These are phyloP conservation scores for Podospora bellae-mahoneyi DNA, from an alignment of 495 filamentous ascomycete genomes.

Conservation along the genomic window DNA sequence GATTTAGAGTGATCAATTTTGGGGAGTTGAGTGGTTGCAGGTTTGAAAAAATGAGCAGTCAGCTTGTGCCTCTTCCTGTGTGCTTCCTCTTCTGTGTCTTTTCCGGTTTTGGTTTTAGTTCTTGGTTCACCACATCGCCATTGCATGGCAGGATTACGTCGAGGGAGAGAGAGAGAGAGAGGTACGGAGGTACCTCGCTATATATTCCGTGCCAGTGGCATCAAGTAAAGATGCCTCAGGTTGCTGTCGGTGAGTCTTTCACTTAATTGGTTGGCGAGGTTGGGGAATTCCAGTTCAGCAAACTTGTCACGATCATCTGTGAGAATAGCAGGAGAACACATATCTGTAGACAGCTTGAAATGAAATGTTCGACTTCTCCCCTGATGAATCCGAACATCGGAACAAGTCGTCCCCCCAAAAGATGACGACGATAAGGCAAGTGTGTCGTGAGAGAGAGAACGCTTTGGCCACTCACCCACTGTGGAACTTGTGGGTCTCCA, in stretches of 20 bases:
- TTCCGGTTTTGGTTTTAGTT: not conserved
- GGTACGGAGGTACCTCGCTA: not conserved
- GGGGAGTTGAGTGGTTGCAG: not conserved
- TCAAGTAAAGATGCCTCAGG: not conserved
- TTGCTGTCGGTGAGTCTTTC: not conserved
- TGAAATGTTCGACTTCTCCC: not conserved
- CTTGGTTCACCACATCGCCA: not conserved
- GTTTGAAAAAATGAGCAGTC: not conserved
- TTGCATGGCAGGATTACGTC: not conserved
- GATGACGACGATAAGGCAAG: not conserved
- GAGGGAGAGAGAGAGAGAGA: not conserved
- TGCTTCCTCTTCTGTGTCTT: too few species aligned
- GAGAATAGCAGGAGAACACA: not conserved
- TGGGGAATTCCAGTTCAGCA: not conserved
- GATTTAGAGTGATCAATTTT: not conserved
- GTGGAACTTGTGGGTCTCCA: not conserved
- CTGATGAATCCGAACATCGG: not conserved
- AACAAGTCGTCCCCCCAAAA: not conserved
- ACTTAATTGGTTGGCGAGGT: not conserved
- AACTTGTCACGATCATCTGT: not conserved
- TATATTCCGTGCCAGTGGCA: not conserved
- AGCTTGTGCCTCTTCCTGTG: not conserved
- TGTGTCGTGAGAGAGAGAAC: not conserved
- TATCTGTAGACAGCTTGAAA: not conserved
- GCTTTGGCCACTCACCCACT: constrained; percentile 3